phyloP scores from a whole-genome alignment of 352 stramenopile genomes.

The Phytophthora multivora region DNA sequence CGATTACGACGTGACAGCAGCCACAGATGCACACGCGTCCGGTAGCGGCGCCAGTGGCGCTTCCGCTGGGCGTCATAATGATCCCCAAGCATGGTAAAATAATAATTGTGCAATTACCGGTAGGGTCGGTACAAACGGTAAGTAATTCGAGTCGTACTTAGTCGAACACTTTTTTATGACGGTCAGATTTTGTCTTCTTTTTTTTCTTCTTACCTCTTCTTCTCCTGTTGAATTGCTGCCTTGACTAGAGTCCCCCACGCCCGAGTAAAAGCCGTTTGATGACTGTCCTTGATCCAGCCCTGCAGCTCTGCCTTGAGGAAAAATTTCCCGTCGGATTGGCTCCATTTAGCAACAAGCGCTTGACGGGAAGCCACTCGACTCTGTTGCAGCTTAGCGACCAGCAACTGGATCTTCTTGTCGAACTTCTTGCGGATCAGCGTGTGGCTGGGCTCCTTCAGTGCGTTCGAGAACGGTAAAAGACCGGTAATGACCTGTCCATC shows the following conservation, averaged over 20 bases:
- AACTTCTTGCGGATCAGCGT: conserved; percentile 87
- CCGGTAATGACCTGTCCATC: conserved; percentile 64
- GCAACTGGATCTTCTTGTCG: conserved; percentile 85
- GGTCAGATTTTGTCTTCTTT: no score
- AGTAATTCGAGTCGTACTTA: no score
- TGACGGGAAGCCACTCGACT: conserved; percentile 45
- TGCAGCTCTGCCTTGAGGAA: conserved; percentile 63
- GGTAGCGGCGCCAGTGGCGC: conserved; percentile 19
- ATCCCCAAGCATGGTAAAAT: conserved; percentile 9
- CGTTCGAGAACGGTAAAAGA: conserved; percentile 79
- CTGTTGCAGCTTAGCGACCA: conserved; percentile 69
- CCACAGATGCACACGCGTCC: conserved; percentile 23
- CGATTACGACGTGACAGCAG: conserved; percentile 8
- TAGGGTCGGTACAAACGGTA: no score
- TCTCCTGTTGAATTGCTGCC: conserved; percentile 28
- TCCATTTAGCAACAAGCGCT: conserved; percentile 52
- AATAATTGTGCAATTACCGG: no score
- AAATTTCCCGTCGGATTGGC: conserved; percentile 26
- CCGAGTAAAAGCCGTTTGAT: conserved; percentile 53
- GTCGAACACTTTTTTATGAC: no score
- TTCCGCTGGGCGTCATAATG: conserved; percentile 16
- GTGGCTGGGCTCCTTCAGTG: conserved; percentile 94
- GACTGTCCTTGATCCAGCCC: conserved; percentile 63
- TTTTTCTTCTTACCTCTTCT: conserved; percentile 11
- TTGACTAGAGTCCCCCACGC: conserved; percentile 47